Percentiles rank a stretch among this genome's conserved stretches.
Conservation (phyloP, 1,284 basidiomycete genomes). For the Exsudoporus floridanus region DNA sequence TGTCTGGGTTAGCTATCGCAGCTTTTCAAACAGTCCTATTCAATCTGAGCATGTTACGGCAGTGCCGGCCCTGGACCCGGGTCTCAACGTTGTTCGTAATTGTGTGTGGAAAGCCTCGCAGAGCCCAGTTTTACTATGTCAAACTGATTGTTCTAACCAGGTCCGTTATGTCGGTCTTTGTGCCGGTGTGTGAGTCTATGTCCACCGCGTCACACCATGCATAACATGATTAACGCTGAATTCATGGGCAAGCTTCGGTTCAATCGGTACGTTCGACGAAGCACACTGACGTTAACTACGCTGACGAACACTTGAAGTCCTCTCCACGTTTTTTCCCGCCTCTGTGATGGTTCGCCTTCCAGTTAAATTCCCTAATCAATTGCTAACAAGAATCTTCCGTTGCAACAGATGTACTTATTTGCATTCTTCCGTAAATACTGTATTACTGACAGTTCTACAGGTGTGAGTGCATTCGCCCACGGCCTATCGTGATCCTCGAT, state of each 20-base stretch:
- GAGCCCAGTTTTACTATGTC: not conserved
- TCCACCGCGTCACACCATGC: not conserved
- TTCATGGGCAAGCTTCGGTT: not conserved
- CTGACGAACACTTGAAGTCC: not conserved
- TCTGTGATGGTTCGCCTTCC: not conserved
- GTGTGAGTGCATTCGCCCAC: not conserved
- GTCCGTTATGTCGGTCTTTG: conserved; percentile 5
- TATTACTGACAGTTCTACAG: not conserved
- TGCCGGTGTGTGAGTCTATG: not conserved
- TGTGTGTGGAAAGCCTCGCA: not conserved
- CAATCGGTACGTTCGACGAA: not conserved
- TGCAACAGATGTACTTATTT: not conserved
- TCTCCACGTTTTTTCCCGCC: not conserved
- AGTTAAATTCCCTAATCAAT: not conserved
- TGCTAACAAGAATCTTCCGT: not conserved
- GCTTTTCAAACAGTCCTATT: not conserved
- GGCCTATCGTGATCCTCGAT: not conserved
- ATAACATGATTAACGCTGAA: not conserved
- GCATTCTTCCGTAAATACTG: too few relatives aligned
- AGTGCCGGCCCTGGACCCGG: not conserved
- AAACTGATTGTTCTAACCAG: not conserved
- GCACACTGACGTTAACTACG: not conserved
- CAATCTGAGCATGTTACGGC: not conserved
- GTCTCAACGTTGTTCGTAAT: not conserved
- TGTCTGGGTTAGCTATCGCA: not conserved